Conservation (phyloP, 2,329 filamentous ascomycete genomes). For the Mollisia scopiformis region DNA sequence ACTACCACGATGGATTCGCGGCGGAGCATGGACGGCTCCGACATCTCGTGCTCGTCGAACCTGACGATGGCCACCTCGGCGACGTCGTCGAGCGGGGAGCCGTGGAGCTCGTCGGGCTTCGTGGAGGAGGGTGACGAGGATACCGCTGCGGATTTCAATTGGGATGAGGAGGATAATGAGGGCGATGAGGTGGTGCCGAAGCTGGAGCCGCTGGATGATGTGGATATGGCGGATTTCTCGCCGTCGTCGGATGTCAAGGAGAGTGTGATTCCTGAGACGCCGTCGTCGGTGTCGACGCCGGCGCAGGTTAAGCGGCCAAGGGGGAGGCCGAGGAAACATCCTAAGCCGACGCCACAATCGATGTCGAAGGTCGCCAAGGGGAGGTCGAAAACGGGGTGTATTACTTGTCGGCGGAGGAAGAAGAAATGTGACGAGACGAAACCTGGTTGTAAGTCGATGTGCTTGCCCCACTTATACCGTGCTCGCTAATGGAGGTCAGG, state of each 20-base stretch:
- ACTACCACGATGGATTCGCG: slow-evolving; percentile 22
- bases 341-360: slow-evolving; percentile 56
- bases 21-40: slow-evolving; percentile 34
- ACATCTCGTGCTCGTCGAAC: slow-evolving; percentile 29
- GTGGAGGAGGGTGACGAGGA: slow-evolving; percentile 32
- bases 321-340: slow-evolving; percentile 80
- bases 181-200: slow-evolving; percentile 51
- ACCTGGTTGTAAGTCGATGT: slow-evolving; percentile 62
- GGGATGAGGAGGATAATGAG: slow-evolving; percentile 38
- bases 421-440: slow-evolving; percentile 76
- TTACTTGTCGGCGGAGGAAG: slow-evolving; percentile 69
- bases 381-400: slow-evolving; percentile 69
- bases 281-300: slow-evolving; percentile 17
- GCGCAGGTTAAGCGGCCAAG: slow-evolving; percentile 62
- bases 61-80: slow-evolving; percentile 34
- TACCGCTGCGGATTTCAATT: slow-evolving; percentile 27
- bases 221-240: slow-evolving; percentile 53
- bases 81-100: slow-evolving; percentile 31
- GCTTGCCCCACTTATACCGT: neutral
- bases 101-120: slow-evolving; percentile 33
- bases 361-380: slow-evolving; percentile 78
- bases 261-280: slow-evolving; percentile 19
- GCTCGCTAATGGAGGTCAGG: slow-evolving; percentile 48
- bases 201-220: slow-evolving; percentile 56
- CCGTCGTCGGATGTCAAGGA: slow-evolving; percentile 47